These are phyloP conservation scores for Elsinoe ampelina DNA, from an alignment of 2,329 filamentous ascomycete genomes.

Conservation along the genomic window DNA sequence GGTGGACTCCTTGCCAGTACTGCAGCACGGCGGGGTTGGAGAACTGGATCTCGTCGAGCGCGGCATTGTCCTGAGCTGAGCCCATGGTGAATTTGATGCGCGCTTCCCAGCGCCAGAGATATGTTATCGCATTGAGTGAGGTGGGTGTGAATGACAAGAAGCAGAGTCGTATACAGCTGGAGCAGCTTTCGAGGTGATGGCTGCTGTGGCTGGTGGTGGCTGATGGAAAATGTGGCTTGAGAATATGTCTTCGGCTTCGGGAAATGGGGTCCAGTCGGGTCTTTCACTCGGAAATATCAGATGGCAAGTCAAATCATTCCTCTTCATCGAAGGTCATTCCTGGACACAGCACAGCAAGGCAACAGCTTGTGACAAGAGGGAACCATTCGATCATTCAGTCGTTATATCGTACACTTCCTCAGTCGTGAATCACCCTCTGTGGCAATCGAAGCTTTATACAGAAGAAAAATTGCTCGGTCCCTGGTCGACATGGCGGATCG, in stretches of 20 bases:
- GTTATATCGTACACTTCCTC: too few species aligned
- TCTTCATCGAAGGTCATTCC: background rate
- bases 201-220: background rate
- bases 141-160: background rate
- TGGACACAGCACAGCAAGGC: background rate
- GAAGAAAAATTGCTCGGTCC: background rate
- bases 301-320: background rate
- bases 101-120: background rate
- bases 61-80: background rate
- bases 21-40: slow-evolving; percentile 13
- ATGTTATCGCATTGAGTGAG: background rate
- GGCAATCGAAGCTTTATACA: background rate
- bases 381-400: too few species aligned
- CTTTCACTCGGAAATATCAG: background rate
- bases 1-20: slow-evolving; percentile 16
- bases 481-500: background rate
- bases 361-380: too few species aligned
- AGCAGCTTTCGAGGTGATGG: background rate
- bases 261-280: background rate
- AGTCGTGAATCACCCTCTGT: background rate
- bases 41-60: slow-evolving; percentile 18
- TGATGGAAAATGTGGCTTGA: background rate
- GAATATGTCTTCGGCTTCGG: background rate
- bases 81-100: background rate
- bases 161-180: background rate